Conservation (phyloP, 371 early-diverging fungal genomes). For the Mucor velutinosus region DNA sequence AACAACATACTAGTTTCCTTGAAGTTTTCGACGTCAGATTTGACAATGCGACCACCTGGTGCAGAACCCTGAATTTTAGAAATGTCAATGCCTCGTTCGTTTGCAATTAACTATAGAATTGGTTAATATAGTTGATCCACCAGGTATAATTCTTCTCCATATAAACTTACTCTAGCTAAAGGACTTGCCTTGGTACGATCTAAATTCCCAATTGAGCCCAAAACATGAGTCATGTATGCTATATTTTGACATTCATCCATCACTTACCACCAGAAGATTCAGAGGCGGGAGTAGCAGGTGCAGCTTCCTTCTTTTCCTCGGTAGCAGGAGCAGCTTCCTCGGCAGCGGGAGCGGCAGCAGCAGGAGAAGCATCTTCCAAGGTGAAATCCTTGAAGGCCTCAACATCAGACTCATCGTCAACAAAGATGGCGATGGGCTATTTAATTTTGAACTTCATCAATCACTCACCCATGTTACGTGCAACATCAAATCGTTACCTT, state of each 20-base stretch:
- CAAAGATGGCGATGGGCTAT: constrained; percentile 92
- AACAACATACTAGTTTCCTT: constrained; percentile 31
- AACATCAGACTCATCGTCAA: constrained; percentile 88
- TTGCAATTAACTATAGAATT: constrained; percentile 73
- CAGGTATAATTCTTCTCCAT: neutral
- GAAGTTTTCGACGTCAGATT: constrained; percentile 86
- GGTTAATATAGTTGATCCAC: neutral
- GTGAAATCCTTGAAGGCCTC: constrained; percentile 85
- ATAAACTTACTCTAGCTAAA: constrained; percentile 64
- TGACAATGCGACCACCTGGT: constrained; percentile 87
- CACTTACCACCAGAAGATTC: constrained; percentile 15
- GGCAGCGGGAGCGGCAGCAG: constrained; percentile 37
- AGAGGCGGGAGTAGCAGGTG: constrained; percentile 32
- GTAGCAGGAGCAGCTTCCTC: neutral
- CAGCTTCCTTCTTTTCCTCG: constrained; percentile 23
- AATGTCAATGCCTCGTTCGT: constrained; percentile 80
- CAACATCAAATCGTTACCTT: constrained; percentile 42
- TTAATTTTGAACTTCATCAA: neutral
- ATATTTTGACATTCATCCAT: neutral
- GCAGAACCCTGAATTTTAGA: constrained; percentile 85
- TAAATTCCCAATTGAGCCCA: neutral
- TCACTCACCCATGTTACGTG: constrained; percentile 10
- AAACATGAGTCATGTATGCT: neutral
- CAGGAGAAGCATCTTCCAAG: constrained; percentile 41
- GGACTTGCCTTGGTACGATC: constrained; percentile 72